Evolutionary conservation across 2,329 filamentous ascomycete species (phyloP), one percentile per base, ranked within the genome.

Genomic region (Penicillium verrucosum): DNA sequence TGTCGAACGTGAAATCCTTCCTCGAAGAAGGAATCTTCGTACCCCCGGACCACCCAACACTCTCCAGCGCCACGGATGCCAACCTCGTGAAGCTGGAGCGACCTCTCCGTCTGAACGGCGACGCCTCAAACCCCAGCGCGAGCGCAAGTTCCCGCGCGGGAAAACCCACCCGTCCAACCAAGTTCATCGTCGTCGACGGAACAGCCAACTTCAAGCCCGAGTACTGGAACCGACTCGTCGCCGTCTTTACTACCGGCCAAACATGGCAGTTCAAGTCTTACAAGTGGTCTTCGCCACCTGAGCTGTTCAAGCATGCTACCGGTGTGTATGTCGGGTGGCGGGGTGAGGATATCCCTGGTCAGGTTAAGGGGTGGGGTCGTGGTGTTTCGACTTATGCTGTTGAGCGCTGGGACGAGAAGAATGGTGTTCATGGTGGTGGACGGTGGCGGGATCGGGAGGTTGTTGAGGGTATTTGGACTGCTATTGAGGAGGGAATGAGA

Each of bases 221-320:
- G 71, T 97, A 97, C 80, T 99, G 94, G 94, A 88, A 88, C 68
- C 87, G 92, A 50, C 89, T 99, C 7, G 94, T 97, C 1, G 94
- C 90, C 12, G 92, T 99, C 56, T 97, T 99, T 77, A 99, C 94
- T 0, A 99, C 94, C 0, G 94, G 94, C 34, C 94, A 99, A 78
- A 87, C 89, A 10, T 99, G 94, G 94, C 94, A 99, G 77, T 99
- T 99, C 79, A 96, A 97, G 78, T 89, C 86, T 65, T 99, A 99
- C 83, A 96, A 96, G 76, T 99, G 94, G 91, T 88, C 88, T 65
- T 88, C 89, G 54, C 90, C 94, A 0, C 83, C 86, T 14, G 94
- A 97, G 70, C 81, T 99, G 48, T 99, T 99, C 78, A 85, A 86
- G 64, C 90, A 97, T 69, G 89, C 91, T 2, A 81, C 91, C 14